A percentile compares a stretch with the other conserved stretches of the same genome.
These are phyloP conservation scores for Metschnikowia cubensis DNA, from an alignment of 805 yeast genomes.

Conservation along the genomic window DNA sequence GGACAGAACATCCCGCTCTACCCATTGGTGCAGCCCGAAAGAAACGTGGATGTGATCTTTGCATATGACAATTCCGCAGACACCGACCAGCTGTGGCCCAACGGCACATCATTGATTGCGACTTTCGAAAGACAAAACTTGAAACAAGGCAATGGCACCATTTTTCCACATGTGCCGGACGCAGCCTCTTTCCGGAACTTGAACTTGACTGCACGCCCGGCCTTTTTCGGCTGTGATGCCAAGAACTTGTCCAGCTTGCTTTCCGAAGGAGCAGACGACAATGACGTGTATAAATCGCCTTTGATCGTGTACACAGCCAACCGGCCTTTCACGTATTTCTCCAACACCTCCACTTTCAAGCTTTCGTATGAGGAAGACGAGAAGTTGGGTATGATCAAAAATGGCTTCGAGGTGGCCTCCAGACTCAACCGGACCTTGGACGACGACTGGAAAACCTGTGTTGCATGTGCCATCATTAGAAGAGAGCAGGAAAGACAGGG, in stretches of 20 bases:
- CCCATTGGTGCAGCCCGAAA: conserved; percentile 35
- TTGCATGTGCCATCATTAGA: conserved; percentile 79
- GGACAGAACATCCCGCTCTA: conserved; percentile 39
- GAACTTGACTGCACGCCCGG: conserved; percentile 22
- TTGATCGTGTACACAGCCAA: conserved; percentile 29
- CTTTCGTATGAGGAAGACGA: conserved; percentile 23
- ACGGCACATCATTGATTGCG: conserved; percentile 36
- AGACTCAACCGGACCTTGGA: conserved; percentile 61
- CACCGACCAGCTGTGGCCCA: conserved; percentile 38
- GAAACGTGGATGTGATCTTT: conserved; percentile 39
- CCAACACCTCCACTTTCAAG: conserved; percentile 28
- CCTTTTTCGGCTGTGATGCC: conserved; percentile 28
- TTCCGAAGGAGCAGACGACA: conserved; percentile 10
- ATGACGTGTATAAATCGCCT: conserved; percentile 18
- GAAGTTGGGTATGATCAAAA: conserved; percentile 22
- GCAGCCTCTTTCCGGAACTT: conserved; percentile 18
- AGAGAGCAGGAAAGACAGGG: conserved; percentile 70
- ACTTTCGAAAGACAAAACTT: conserved; percentile 31
- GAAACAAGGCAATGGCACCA: conserved; percentile 23
- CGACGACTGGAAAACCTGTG: conserved; percentile 64
- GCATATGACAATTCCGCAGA: conserved; percentile 37
- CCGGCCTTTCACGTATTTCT: conserved; percentile 26
- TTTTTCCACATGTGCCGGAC: conserved; percentile 27
- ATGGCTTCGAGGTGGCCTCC: conserved; percentile 27
- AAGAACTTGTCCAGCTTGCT: conserved; percentile 21